phyloP scores from a whole-genome alignment of 2,329 filamentous ascomycete genomes.

The Acarospora socialis region DNA sequence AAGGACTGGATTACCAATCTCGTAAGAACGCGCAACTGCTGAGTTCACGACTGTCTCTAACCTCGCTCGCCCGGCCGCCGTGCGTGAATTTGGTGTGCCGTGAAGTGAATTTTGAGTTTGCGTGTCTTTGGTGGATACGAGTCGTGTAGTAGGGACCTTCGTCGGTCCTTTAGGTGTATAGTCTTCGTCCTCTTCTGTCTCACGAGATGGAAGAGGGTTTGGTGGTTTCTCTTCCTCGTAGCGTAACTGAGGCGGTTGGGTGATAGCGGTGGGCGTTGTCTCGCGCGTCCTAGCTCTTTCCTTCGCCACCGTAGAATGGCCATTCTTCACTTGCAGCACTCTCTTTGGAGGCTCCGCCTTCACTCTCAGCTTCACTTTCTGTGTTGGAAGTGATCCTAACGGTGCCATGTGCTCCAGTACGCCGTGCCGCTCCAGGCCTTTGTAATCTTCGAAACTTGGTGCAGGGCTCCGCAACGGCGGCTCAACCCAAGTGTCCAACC shows the following conservation, averaged over 20 bases:
- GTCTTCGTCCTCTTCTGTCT: slow-evolving; percentile 35
- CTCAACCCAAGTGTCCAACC: slow-evolving; percentile 40
- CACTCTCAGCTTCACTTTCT: slow-evolving; percentile 43
- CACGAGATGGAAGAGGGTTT: slow-evolving; percentile 20
- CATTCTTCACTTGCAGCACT: slow-evolving; percentile 27
- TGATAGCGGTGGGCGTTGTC: slow-evolving; percentile 26
- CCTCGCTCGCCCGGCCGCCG: slow-evolving; percentile 7
- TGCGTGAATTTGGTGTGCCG: slow-evolving; percentile 9
- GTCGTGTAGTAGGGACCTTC: slow-evolving; percentile 17
- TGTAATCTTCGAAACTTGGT: slow-evolving; percentile 64
- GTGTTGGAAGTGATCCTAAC: slow-evolving; percentile 55
- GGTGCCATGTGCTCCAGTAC: slow-evolving; percentile 76
- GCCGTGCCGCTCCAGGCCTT: slow-evolving; percentile 56
- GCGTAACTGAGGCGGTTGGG: slow-evolving; percentile 26
- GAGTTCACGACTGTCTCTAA: slow-evolving; percentile 25
- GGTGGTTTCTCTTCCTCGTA: slow-evolving; percentile 23
- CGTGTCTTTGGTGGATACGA: slow-evolving; percentile 15
- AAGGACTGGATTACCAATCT: slow-evolving; percentile 23
- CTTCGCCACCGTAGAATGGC: slow-evolving; percentile 22
- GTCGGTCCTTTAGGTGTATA: slow-evolving; percentile 26
- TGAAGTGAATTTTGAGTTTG: slow-evolving; percentile 8
- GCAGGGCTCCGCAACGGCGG: slow-evolving; percentile 38
- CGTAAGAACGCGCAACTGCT: slow-evolving; percentile 27
- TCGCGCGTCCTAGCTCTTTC: slow-evolving; percentile 34
- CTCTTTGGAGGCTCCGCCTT: slow-evolving; percentile 31